Conservation (phyloP, 78 protist genomes). For the Guillardia theta region DNA sequence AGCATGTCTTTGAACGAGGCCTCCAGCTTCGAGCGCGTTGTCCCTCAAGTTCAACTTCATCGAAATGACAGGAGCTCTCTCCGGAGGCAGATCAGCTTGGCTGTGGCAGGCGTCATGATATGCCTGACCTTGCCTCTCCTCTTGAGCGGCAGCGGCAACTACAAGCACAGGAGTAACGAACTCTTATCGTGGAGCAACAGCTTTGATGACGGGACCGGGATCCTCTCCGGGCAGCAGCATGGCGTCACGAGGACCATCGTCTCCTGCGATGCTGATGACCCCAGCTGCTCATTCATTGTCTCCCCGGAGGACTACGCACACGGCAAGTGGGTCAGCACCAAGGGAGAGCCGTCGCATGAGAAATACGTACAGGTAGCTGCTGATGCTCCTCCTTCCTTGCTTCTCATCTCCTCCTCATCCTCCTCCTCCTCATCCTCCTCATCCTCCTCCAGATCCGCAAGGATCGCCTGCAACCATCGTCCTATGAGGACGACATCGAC, state of each 20-base stretch:
- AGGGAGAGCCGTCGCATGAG: too few relatives aligned
- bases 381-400: background rate
- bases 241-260: background rate
- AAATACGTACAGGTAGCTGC: background rate
- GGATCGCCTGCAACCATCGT: background rate
- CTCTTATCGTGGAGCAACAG: background rate
- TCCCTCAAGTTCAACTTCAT: too few relatives aligned
- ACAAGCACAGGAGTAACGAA: too few relatives aligned
- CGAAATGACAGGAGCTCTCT: too few relatives aligned
- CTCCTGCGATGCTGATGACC: background rate
- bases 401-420: background rate
- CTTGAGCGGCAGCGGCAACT: too few relatives aligned
- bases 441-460: background rate
- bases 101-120: too few relatives aligned
- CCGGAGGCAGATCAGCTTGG: too few relatives aligned
- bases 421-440: background rate
- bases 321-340: background rate
- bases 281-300: background rate
- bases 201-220: background rate
- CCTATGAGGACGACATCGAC: background rate
- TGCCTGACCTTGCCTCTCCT: too few relatives aligned
- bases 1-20: too few relatives aligned
- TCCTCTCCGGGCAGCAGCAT: background rate
- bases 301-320: background rate
- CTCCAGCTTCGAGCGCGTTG: too few relatives aligned